Base-by-base conservation (phyloP, 345 rosid genomes). In the Hibiscus tridactylites region DNA sequence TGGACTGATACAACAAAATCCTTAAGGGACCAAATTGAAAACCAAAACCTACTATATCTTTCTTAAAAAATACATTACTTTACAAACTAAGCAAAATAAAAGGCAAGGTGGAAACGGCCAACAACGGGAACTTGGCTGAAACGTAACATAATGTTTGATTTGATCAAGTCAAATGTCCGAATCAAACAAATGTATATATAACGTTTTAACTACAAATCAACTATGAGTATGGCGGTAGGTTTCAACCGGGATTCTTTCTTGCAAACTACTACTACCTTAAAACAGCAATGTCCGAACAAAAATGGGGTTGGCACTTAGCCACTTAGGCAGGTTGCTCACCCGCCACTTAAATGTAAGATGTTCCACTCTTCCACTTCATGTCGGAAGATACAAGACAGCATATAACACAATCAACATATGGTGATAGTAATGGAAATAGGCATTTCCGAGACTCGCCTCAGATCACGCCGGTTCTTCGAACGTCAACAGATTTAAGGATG, bases 281-380 rank as follows among this genome's bases (percentile, higher is more conserved):
- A 61, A 75, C 64, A 60, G 50, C 74, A 26, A 66, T 50, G 29
- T 67, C 26, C 15, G 28, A 76, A 66, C 75, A n/a, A 49, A 26
- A 52, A 24, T 21, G 7, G 68, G 37, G 57, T 33, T 17, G 71
- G 37, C 53, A 50, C 6, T 12, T 53, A 9, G 24, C 24, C 24
- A 21, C 24, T 21, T 21, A 21, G 24, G 15, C 61, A 52, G 56
- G 70, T 47, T 19, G 3, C 31, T 65, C 5, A 13, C 35, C 68
- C n/a, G 26, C 35, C 21, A 46, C 56, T 24, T 46, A 53, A n/a
- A 21, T 21, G 24, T 21, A 21, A 21, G 24, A 21, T 21, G 24
- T 21, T 21, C 24, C 24, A 21, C 24, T 21, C 24, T 21, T 21
- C 24, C 24, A 21, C 24, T 21, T 21, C 24, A 21, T 21, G 24